Conservation (phyloP, 78 protist genomes). For the Dictyostelium citrinum region DNA sequence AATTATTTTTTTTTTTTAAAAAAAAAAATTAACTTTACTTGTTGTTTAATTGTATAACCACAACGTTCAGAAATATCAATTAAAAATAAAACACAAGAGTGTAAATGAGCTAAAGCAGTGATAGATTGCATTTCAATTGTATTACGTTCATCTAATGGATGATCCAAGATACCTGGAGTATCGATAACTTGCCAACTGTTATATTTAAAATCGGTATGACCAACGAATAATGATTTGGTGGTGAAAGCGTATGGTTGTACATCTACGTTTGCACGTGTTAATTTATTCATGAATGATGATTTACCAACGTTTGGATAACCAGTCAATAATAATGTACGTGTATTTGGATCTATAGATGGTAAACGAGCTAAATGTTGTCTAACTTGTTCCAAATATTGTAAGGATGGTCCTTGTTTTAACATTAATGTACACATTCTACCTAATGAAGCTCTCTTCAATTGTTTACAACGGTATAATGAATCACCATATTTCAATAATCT, state of each 20-base stretch:
- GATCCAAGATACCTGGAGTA: constrained; percentile 99
- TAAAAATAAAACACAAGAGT: constrained; percentile 93
- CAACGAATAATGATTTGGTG: constrained; percentile 99
- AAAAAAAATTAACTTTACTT: constrained; percentile 70
- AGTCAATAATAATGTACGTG: constrained; percentile 95
- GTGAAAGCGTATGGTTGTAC: constrained; percentile 99
- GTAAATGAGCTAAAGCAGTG: constrained; percentile 99
- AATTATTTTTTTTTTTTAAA: neutral
- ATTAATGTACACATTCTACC: constrained; percentile 99
- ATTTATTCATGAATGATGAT: constrained; percentile 96
- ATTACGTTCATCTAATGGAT: constrained; percentile 98
- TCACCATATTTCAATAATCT: constrained; percentile 99
- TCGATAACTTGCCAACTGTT: constrained; percentile 99
- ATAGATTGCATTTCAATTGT: constrained; percentile 99
- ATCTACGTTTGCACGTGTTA: constrained; percentile 99
- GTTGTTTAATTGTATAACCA: constrained; percentile 95
- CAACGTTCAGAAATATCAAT: constrained; percentile 98
- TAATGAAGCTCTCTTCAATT: constrained; percentile 99
- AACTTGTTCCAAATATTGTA: constrained; percentile 98
- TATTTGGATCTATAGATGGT: constrained; percentile 99
- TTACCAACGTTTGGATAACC: constrained; percentile 99
- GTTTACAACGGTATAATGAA: constrained; percentile 99
- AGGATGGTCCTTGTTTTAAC: constrained; percentile 82
- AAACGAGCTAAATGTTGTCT: constrained; percentile 99
- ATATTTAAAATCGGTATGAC: constrained; percentile 97